Evolutionary conservation across 805 yeast genomes (phyloP), one percentile per base, ranked within the genome.

Genomic region (Brettanomyces nanus): DNA sequence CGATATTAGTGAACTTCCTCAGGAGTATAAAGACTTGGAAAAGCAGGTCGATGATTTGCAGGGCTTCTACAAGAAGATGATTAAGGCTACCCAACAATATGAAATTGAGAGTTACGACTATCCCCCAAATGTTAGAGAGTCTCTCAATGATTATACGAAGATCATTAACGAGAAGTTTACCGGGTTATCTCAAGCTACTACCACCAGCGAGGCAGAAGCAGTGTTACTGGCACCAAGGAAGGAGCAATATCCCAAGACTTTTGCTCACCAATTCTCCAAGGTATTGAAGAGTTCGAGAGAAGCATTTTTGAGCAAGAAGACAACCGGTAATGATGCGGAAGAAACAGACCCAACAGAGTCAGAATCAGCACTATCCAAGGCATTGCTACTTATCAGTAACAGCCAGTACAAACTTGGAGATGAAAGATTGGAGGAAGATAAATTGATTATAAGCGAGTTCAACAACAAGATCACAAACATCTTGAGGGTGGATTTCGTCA

Each of bases 41-140:
- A 66, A 69, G 43, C 73, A 73, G 39, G 77, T 80, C 41, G 90
- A 82, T 55, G 66, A 75, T 36, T 63, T 82, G 47, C 75, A 75
- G 54, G 67, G 66, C 35, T 71, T 77, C 42, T 78, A 80, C 61
- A 75, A 66, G 47, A 68, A 69, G 50, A 51, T 71, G 10, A 49
- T 73, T n/a, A 45, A 62, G 4, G 70, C 75, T 38, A 69, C 80
- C 5, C 67, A 65, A 35, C 84, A 87, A 30, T 84, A 75, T 53
- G 85, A 73, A 51, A 75, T 80, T 44, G 82, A 80, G 48, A 73
- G 83, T 35, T 84, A 84, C 55, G 95, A 84, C 56, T 83, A 81
- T 51, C 95, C 95, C 19, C 90, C 92, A 38, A 80, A 80, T 55
- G 59, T 83, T 45, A 70, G 71, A 44, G 90, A 84, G 48, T 75